Evolutionary conservation across 2,329 filamentous ascomycete genomes (phyloP), one percentile per base, ranked within the genome.

Genomic region (Aschersonia sp.): DNA sequence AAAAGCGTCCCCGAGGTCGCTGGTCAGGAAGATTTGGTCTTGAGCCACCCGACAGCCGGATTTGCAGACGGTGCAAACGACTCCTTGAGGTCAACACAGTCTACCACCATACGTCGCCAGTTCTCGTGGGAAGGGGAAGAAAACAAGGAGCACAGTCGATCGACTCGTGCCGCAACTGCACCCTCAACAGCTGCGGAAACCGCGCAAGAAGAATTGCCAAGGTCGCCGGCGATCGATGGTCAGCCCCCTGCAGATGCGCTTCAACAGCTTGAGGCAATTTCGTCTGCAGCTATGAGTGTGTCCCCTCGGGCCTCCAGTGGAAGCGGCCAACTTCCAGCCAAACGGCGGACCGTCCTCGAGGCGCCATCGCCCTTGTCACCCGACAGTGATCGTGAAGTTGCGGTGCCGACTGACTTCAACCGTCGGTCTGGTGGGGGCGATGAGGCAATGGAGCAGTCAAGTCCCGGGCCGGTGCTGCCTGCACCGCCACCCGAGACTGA

Each of bases 391-490:
- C 55, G 61, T 30, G 58, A 51, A 31, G 53, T 51, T 9, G 46
- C 57, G 1, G 54, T 58, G 30, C 46, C 50, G 45, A 48, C 41
- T 45, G 59, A 56, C 31, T 49, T 51, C 47, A 60, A 55, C 5
- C 61, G 59, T 12, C 51, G 65, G 29, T 73, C 71, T 2, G 56
- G 70, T 2, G 63, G 64, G 2, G 69, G 75, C 10, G 72, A 75
- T 51, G 72, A 70, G 51, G 58, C 63, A 9, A 56, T 67, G 28
- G 56, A 62, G 9, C 61, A 63, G 45, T 55, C 60, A 5, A 57
- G 64, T 2, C 62, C 62, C 5, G 62, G 61, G 20, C 53, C 61
- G 20, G 52, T 64, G 7, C 62, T 65, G n/a, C 59, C 63, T 7
- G 61, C 61, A 5, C 61, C 64, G 12, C 61, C 65, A 20, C 62